Base-by-base conservation (phyloP, 2,329 filamentous ascomycete species). In the Acrocalymma vagum region DNA sequence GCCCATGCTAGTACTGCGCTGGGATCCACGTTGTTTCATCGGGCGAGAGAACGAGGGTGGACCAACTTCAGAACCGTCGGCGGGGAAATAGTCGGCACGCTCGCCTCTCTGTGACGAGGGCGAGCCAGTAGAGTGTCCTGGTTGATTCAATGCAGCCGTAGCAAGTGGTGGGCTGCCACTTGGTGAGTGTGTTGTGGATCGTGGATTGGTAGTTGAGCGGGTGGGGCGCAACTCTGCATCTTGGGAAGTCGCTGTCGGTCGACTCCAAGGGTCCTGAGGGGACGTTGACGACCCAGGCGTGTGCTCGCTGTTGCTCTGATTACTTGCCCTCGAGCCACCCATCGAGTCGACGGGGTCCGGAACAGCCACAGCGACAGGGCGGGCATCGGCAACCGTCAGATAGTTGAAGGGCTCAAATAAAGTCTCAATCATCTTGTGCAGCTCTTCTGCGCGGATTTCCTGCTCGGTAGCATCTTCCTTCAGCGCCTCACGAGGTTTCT, bases 391-490 rank as follows among this genome's bases (percentile, higher is more conserved):
- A 14, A 89, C 85, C 3, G 86, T 74, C 0, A 92, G 96, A 71
- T 99, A 99, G 69, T 99, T 94, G 67, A 97, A 99, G 1, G 92
- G 90, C 66, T 88, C 85, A 65, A 97, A 99, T 61, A 96, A 87
- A 4, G 83, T 88, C 70, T 99, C 94, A 48, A 99, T 96, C 81
- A 95, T 88, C 51, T 85, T 85, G 68, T 97, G 94, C 15, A 97
- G 79, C 69, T 96, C 92, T 49, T 99, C 93, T 56, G 95, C 91
- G 15, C 92, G 82, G 40, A 96, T 95, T 68, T 99, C 93, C 69
- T 95, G 93, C 27, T 91, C 89, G 0, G 93, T 95, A 1, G 94
- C 94, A 72, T 97, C 93, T 3, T 95, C 90, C 70, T 94, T 93
- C 64, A 99, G 76, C 53, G 89, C 86, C 53, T 95, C 92, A 49